Evolutionary conservation across 2,329 filamentous ascomycete genomes (phyloP).

Genomic region (Claviceps paspali): DNA sequence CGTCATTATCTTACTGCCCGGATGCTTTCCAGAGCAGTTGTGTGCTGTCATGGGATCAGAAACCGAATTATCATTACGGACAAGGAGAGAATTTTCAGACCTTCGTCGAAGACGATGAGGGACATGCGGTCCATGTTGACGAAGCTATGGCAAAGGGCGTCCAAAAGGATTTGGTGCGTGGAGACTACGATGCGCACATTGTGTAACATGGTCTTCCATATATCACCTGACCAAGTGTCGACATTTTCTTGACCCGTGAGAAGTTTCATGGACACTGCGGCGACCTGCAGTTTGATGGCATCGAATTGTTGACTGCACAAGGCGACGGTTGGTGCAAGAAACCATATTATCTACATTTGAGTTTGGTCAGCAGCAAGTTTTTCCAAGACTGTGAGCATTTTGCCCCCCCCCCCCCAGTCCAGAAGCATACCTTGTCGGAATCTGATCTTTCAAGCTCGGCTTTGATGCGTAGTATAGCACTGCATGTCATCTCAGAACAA

Average conservation of each 20-base stretch:
- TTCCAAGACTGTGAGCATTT: neutral
- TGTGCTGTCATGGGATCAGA: constrained; percentile 40
- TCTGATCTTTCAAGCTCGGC: constrained; percentile 42
- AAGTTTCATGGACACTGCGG: constrained; percentile 41
- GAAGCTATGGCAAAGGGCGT: constrained; percentile 63
- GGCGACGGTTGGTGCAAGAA: constrained; percentile 53
- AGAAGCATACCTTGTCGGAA: constrained; percentile 33
- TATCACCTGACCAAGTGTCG: constrained; percentile 53
- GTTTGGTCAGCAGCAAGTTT: neutral
- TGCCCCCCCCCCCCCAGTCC: neutral
- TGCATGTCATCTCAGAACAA: constrained; percentile 15
- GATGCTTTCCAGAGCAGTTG: constrained; percentile 49
- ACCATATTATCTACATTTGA: constrained; percentile 44
- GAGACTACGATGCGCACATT: constrained; percentile 61
- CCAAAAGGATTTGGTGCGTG: constrained; percentile 58
- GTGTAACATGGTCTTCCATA: constrained; percentile 52
- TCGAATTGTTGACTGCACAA: constrained; percentile 51
- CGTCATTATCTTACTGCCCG: constrained; percentile 57
- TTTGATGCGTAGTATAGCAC: constrained; percentile 52
- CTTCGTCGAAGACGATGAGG: constrained; percentile 73
- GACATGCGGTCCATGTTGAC: constrained; percentile 47
- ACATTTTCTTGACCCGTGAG: constrained; percentile 55
- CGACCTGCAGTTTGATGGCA: constrained; percentile 45
- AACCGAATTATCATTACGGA: neutral
- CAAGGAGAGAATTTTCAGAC: constrained; percentile 22